Percentiles rank a stretch among this genome's conserved stretches.
Conservation (phyloP, 495 filamentous ascomycete genomes). For the Chaetomidium leptoderma region DNA sequence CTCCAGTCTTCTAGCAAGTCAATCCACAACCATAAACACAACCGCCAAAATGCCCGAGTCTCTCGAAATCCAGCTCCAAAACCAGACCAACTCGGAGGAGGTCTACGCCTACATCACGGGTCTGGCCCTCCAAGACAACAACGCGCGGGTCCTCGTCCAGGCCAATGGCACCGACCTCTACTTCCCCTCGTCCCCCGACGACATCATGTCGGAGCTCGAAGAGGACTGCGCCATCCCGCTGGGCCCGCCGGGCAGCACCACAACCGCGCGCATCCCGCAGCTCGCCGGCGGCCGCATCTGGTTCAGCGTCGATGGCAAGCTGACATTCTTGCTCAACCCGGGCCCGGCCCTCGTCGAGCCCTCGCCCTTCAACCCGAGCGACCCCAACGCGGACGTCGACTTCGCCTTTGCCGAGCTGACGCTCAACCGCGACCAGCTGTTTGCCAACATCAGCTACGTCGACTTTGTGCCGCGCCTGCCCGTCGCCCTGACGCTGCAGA, state of each 20-base stretch:
- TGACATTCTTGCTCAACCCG: slow-evolving; percentile 72
- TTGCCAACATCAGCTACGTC: slow-evolving; percentile 74
- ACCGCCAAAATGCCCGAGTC: slow-evolving; percentile 36
- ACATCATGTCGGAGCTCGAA: slow-evolving; percentile 45
- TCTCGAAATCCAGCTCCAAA: slow-evolving; percentile 37
- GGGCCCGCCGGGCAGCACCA: slow-evolving; percentile 55
- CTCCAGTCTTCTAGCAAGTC: too few species aligned
- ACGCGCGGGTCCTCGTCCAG: slow-evolving; percentile 35
- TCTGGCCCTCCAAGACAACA: slow-evolving; percentile 37
- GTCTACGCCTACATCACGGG: slow-evolving; percentile 45
- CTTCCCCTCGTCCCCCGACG: slow-evolving; percentile 35
- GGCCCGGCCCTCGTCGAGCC: slow-evolving; percentile 70
- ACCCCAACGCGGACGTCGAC: slow-evolving; percentile 59
- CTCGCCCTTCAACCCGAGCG: slow-evolving; percentile 65
- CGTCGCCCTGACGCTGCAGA: slow-evolving; percentile 58
- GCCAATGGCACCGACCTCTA: slow-evolving; percentile 33
- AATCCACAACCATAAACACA: too few species aligned
- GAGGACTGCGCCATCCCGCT: slow-evolving; percentile 64
- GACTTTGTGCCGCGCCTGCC: slow-evolving; percentile 67
- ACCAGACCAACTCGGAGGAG: slow-evolving; percentile 31
- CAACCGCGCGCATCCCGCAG: slow-evolving; percentile 61
- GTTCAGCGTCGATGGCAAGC: slow-evolving; percentile 52
- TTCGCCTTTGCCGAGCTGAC: slow-evolving; percentile 79
- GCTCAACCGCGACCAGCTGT: slow-evolving; percentile 62
- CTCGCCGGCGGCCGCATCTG: slow-evolving; percentile 66